Evolutionary conservation across 148 eudicot species (phyloP), one percentile per base, ranked within the genome.

Genomic region (Silene latifolia): DNA sequence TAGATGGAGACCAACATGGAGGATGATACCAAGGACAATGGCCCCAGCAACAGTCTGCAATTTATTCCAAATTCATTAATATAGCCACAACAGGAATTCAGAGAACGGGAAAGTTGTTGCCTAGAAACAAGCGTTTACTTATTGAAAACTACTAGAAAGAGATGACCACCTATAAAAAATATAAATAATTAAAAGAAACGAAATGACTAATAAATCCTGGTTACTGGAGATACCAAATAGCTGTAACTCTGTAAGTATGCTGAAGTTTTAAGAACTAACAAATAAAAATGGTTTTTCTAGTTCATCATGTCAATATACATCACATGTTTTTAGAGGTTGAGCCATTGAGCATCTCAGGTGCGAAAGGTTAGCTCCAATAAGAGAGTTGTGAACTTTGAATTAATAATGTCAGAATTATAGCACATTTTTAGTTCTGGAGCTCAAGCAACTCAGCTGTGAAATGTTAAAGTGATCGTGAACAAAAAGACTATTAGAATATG

Each of bases 11-110:
- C 90, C 93, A 57, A 82, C 97, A 72, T 91, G 97, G 76, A 91
- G 97, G 66, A 86, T 81, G 73, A 82, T 58, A 71, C 89, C 97
- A 59, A 88, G 56, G 56, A 91, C 82, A 75, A 96, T 90, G 73
- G 98, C 98, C 47, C 86, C 97, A 25, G 99, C 95, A 73, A 96
- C 85, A 51, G 99, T 92, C 99, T 96, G 81, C 86, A 85, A 78
- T 9, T 53, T 44, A 24, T 67, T 63, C 9, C 3, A 51, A 9
- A 51, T 63, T 54, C 48, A 70, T 79, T 12, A 65, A 63, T 39
- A 74, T 67, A 74, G 77, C 56, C 35, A 29, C 74, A 51, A 13
- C 19, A 59, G 12, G 61, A 57, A 14, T n/a, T 57, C 18, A n/a
- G 18, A 15, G 61, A 17, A 57, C 5, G 20, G 19, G 21, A 18